Evolutionary conservation across 306 rosid genomes (phyloP), one percentile per base, ranked within the genome.

Genomic region (Erythrophleum fordii): DNA sequence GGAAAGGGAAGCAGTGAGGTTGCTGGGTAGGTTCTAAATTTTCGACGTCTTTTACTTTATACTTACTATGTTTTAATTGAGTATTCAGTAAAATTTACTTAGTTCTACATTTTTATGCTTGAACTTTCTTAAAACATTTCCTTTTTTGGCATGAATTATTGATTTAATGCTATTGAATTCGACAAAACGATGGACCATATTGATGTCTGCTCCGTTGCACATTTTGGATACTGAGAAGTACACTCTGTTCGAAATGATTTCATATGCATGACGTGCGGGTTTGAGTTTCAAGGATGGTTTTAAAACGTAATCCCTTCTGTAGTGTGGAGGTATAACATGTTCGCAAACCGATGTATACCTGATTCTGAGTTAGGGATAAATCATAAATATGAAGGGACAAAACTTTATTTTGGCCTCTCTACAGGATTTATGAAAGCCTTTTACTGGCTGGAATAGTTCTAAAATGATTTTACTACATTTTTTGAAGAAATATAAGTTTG

Each of bases 21-120:
- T 49, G 9, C 79, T 14, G 68, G 84, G 89, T 85, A 79, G 4
- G 68, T 73, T 34, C 82, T 77, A 49, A 37, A 28, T 58, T 76
- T 31, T 26, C 11, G 20, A 6, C 26, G 44, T 55, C 25, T 29
- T 53, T 29, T 29, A n/a, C 34, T 64, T 2, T 48, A 9, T 29
- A 14, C 12, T 3, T 5, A 71, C 53, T 45, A 44, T 18, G 11
- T n/a, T 5, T 77, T 34, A 31, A 64, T 31, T 64, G 48, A 35
- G 17, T 35, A 3, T 35, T 65, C 20, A 8, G 71, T 65, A 11
- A n/a, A 18, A 65, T 31, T 31, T 34, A 17, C 26, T 64, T 11
- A 10, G 69, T 64, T 8, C 14, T 34, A 64, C 13, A 7, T 10
- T 11, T 44, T 44, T 8, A 13, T 17, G 9, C 23, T 61, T 26